Evolutionary conservation across 805 yeast species (phyloP).

Genomic region (Gaillardinia entomophila): DNA sequence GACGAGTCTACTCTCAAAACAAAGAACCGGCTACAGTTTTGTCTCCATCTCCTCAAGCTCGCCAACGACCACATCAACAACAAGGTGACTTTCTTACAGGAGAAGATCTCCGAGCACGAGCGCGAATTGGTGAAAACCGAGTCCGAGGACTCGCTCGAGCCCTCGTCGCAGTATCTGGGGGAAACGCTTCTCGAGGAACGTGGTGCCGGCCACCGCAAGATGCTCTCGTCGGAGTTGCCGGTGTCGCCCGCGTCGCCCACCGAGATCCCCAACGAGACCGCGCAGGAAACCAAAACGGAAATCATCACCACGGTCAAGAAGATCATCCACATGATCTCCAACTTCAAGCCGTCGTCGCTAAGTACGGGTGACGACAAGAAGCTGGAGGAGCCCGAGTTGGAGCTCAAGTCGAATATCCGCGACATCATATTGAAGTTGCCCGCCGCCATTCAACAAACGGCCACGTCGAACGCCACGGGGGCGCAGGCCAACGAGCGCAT

Average conservation of each 20-base stretch:
- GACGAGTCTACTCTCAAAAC: constrained; percentile 54
- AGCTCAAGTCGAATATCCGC: constrained; percentile 65
- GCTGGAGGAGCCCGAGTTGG: constrained; percentile 8
- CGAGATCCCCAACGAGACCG: constrained; percentile 6
- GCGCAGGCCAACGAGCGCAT: constrained; percentile 54
- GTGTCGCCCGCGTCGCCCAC: not conserved
- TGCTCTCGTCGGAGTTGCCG: not conserved
- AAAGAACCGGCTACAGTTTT: constrained; percentile 67
- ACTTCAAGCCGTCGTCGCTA: constrained; percentile 49
- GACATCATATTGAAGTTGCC: constrained; percentile 76
- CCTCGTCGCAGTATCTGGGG: not conserved
- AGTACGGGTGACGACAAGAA: constrained; percentile 9
- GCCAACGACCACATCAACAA: constrained; percentile 74
- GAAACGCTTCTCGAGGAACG: not conserved
- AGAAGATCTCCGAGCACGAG: constrained; percentile 13
- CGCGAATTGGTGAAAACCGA: constrained; percentile 10
- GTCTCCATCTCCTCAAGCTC: constrained; percentile 70
- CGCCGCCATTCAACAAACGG: constrained; percentile 52
- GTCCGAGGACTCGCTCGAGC: constrained; percentile 9
- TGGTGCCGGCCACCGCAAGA: not conserved
- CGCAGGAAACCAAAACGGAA: constrained; percentile 61
- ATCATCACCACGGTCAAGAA: constrained; percentile 85
- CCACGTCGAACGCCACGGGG: constrained; percentile 13
- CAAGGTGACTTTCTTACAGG: constrained; percentile 59
- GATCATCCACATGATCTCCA: constrained; percentile 79